These are phyloP conservation scores for Heliamphora pulchella DNA, from an alignment of 179 eudicot species.

Conservation along the genomic window DNA sequence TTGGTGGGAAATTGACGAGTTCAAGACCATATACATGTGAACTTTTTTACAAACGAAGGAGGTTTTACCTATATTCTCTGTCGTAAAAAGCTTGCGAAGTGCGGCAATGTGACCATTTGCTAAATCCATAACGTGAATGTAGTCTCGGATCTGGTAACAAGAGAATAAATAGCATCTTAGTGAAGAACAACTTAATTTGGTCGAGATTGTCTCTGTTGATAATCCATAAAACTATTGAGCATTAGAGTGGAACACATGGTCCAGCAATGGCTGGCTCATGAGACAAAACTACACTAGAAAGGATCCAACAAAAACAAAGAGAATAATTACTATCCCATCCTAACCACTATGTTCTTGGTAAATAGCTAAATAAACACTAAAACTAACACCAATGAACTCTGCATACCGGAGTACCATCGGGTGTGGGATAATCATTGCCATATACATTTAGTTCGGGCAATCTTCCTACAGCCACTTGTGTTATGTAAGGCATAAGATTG, in stretches of 20 bases:
- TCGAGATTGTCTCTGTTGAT: not conserved
- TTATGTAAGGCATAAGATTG: constrained; percentile 88
- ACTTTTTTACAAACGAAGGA: not conserved
- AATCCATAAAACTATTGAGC: not conserved
- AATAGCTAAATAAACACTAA: not conserved
- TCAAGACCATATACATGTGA: not conserved
- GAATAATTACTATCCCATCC: not conserved
- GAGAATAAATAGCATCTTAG: not conserved
- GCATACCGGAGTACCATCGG: constrained; percentile 86
- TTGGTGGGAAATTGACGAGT: not conserved
- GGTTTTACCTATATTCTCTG: constrained; percentile 44
- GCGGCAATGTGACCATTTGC: constrained; percentile 96
- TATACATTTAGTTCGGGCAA: constrained; percentile 77
- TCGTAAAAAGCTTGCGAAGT: constrained; percentile 54
- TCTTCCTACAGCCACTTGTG: constrained; percentile 85
- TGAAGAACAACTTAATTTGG: constrained; percentile 7
- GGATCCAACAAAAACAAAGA: not conserved
- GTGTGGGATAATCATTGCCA: constrained; percentile 87
- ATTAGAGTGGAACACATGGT: not conserved
- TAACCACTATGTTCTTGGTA: not conserved
- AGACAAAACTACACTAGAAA: not conserved
- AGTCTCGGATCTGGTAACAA: constrained; percentile 61
- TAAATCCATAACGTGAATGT: constrained; percentile 90
- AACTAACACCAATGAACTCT: not conserved
- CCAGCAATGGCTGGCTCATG: not conserved